Evolutionary conservation across 1,284 basidiomycete genomes (phyloP), one percentile per base, ranked within the genome.

Genomic region (Paramarasmius palmivorus): DNA sequence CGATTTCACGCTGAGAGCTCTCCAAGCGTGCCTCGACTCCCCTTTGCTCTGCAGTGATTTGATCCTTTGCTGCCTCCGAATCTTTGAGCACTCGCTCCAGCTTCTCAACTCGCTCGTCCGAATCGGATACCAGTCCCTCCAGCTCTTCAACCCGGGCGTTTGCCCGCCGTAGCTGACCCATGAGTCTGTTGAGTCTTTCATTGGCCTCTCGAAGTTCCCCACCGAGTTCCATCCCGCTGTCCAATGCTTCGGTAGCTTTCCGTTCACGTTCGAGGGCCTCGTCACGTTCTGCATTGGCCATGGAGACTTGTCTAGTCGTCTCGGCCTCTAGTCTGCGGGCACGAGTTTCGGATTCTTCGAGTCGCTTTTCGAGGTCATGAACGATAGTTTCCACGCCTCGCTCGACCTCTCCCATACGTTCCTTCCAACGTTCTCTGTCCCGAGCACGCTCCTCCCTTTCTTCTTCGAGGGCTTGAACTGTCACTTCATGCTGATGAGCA

Each of bases 361-460:
- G 61, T 56, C 79, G 82, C 57, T 66, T 63, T 66, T 90, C 88
- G 50, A 91, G 67, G 49, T 83, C 82, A n/a, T 71, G 69, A 23
- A 91, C 74, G 53, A 91, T 86, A 4, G 68, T 77, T 38, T 80
- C 78, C 20, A 90, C 86, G 7, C 85, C 86, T 48, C 72, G 72
- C 65, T 90, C 83, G 14, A 89, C 83, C 55, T 90, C 87, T 6
- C 60, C 61, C 83, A 90, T 88, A 49, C 84, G 74, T 50, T 78
- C 79, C 59, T 78, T 81, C 83, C 84, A 91, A 39, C 79, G 69
- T 34, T 84, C 83, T 57, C 83, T 86, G 62, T 90, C 88, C 48
- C 73, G 72, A 7, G 73, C 67, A 17, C 88, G 74, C 50, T 79
- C 84, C n/a, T 65, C 70, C 48, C 67, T 74, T 64, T 88, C 87